Base-by-base conservation (phyloP, 139 green algal species). In the Tetradesmus lagerheimii region DNA sequence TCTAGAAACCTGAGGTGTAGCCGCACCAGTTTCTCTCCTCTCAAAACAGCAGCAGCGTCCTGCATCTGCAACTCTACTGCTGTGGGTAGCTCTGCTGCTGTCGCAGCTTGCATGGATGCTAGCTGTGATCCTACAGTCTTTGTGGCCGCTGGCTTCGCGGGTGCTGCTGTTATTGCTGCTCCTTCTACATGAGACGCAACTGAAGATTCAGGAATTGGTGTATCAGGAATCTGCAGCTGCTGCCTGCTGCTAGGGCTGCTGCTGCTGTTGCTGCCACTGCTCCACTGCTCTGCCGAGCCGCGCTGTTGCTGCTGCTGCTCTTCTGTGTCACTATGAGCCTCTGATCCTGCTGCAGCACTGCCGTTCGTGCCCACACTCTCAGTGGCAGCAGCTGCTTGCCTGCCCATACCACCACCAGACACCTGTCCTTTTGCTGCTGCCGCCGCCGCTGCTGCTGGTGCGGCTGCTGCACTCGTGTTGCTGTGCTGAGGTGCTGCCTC, bases 21-120 rank as follows among this genome's bases (percentile, higher is more conserved):
- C 23, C 41, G 45, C 23, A 88, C 38, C 62, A 88, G 64, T 27
- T 43, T 62, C 23, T 88, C 83, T 14, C 62, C 83, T 41, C 83
- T 31, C 25, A 88, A 27, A 15, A 80, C 9, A 2, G 83, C 83
- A 34, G 71, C 64, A 37, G 83, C 83, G n/a, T 88, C 64, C 11
- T 88, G 83, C 83, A 88, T 88, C 62, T 88, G 83, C 62, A 66
- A 27, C 83, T 88, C 62, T 5, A 88, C 27, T 9, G 20, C 20
- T 25, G 81, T 31, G 2, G 50, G 35, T 23, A 47, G 81, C 38
- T 45, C 67, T 47, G 57, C 82, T 76, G 80, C 80, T 50, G 80
- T 16, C 50, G 80, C 47, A 6, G n/a, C 79, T 45, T 47, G 50
- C 50, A 25, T 18, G 27, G 31, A 79, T 37, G 71, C 31, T 38